These are phyloP conservation scores for Beverwykella pulmonaria DNA, from an alignment of 495 filamentous ascomycete genomes.

Conservation along the genomic window DNA sequence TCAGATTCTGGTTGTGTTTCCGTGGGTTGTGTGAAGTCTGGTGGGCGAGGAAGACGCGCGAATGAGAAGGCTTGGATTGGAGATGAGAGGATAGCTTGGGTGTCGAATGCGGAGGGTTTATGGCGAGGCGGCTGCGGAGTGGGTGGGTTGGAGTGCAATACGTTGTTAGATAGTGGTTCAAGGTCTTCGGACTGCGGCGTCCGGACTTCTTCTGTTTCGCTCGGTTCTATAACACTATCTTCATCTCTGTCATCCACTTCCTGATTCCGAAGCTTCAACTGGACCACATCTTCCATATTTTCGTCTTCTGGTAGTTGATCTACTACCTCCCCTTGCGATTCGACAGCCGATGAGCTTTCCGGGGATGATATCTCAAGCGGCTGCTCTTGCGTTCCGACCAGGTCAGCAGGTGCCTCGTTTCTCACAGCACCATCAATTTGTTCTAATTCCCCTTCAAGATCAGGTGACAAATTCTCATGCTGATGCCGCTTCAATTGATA, in stretches of 20 bases:
- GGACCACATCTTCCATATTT: neutral
- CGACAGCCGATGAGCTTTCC: constrained; percentile 4
- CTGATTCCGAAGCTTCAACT: neutral
- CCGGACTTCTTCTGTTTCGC: neutral
- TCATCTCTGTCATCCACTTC: neutral
- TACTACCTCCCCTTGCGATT: neutral
- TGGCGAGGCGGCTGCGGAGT: constrained; percentile 26
- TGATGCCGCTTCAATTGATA: constrained; percentile 5
- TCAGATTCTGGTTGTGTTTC: neutral
- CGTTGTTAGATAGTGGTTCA: constrained; percentile 1
- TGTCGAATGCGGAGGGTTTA: constrained; percentile 19
- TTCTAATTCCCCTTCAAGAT: neutral
- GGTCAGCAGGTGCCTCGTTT: neutral
- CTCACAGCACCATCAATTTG: neutral
- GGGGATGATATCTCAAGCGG: constrained; percentile 21
- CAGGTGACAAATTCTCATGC: neutral
- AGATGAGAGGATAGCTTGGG: constrained; percentile 36
- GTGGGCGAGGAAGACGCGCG: neutral
- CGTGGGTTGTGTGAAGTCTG: neutral
- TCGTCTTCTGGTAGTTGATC: neutral
- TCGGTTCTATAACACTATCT: neutral
- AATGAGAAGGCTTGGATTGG: constrained; percentile 18
- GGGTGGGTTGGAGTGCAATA: constrained; percentile 24
- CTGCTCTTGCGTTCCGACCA: neutral
- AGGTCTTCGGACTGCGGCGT: neutral